Percentiles rank a stretch among this genome's conserved stretches.
Conservation (phyloP, 345 rosid genomes). For the Salix arbutifolia region DNA sequence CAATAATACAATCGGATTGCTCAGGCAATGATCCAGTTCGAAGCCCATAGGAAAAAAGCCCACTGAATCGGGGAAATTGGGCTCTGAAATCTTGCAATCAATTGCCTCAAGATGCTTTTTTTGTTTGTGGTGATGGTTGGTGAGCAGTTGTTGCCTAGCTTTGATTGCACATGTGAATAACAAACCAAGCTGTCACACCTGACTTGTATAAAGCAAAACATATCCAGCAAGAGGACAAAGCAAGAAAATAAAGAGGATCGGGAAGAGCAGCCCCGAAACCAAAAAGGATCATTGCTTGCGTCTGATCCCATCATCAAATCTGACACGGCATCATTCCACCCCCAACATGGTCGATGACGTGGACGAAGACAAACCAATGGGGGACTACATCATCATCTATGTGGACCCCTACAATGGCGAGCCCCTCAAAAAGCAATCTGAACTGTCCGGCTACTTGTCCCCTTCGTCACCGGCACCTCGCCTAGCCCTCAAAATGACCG, state of each 20-base stretch:
- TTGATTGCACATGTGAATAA: too few relatives aligned
- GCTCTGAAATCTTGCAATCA: background rate
- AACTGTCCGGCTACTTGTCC: slow-evolving; percentile 40
- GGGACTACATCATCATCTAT: background rate
- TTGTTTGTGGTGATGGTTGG: too few relatives aligned
- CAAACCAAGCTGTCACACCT: background rate
- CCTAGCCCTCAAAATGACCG: slow-evolving; percentile 19
- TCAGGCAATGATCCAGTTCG: background rate
- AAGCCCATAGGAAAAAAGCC: too few relatives aligned
- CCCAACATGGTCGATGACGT: slow-evolving; percentile 26
- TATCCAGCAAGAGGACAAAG: background rate
- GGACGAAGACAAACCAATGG: slow-evolving; percentile 10
- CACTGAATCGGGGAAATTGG: background rate
- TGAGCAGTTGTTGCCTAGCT: too few relatives aligned
- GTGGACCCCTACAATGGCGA: slow-evolving; percentile 1
- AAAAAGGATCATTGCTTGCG: slow-evolving; percentile 21
- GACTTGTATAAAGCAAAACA: background rate
- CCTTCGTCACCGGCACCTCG: slow-evolving; percentile 30
- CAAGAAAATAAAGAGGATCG: too few relatives aligned
- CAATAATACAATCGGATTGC: background rate
- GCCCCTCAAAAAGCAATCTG: slow-evolving; percentile 24
- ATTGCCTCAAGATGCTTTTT: background rate
- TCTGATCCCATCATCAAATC: slow-evolving; percentile 26
- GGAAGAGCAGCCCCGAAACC: background rate
- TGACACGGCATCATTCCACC: slow-evolving; percentile 27